Percentiles rank a stretch among this genome's conserved stretches.
Evolutionary conservation across 1,284 basidiomycete species (phyloP).

Genomic region (Ustilago nuda): DNA sequence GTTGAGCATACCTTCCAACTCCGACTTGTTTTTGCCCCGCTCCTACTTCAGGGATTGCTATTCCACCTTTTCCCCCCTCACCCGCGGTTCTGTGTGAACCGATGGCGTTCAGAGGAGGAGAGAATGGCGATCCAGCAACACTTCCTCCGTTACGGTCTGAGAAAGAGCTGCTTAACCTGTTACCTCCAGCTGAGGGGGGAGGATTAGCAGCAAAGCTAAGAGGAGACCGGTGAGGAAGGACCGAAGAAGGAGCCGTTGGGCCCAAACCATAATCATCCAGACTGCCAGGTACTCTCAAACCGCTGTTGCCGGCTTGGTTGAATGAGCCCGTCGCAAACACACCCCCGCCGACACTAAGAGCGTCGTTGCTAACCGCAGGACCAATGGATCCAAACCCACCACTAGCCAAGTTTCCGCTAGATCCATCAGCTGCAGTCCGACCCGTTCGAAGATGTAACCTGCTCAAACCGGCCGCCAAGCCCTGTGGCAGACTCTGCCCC

Average conservation of each 20-base stretch:
- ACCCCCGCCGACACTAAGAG: not conserved
- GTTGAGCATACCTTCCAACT: conserved; percentile 18
- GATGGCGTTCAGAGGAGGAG: conserved; percentile 37
- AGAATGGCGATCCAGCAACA: conserved; percentile 29
- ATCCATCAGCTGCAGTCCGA: conserved; percentile 6
- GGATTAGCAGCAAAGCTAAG: conserved; percentile 30
- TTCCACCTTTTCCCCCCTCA: conserved; percentile 29
- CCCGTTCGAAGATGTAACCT: conserved; percentile 76
- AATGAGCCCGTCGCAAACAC: conserved; percentile 14
- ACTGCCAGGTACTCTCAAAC: conserved; percentile 24
- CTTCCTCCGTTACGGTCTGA: conserved; percentile 31
- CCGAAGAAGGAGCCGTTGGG: conserved; percentile 59
- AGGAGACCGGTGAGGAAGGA: conserved; percentile 47
- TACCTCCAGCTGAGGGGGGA: not conserved
- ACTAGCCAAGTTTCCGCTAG: conserved; percentile 6
- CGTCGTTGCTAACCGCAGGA: conserved; percentile 4
- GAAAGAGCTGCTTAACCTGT: conserved; percentile 32
- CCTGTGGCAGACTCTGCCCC: conserved; percentile 86
- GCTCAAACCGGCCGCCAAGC: conserved; percentile 85
- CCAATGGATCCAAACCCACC: conserved; percentile 22
- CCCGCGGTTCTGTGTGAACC: conserved; percentile 24
- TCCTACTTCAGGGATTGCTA: conserved; percentile 33
- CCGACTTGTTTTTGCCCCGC: conserved; percentile 15
- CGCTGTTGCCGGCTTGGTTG: conserved; percentile 23
- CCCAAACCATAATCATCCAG: conserved; percentile 51